A percentile compares a stretch with the other conserved stretches of the same genome.
Conservation (phyloP, 805 yeast species). For the Candida orba region DNA sequence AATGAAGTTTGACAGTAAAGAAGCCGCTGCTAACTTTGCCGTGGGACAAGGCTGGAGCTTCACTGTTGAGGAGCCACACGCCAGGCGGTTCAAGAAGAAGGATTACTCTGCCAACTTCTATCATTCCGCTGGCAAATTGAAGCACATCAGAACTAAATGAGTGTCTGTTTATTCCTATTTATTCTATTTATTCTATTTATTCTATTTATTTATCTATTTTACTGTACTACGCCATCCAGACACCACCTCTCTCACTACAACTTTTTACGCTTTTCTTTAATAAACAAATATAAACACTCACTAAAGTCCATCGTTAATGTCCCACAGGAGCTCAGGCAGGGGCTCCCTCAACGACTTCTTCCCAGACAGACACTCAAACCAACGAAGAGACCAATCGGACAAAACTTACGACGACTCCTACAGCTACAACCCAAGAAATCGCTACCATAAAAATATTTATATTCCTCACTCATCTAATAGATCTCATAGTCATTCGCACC, state of each 20-base stretch:
- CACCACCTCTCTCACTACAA: neutral
- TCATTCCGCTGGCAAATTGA: conserved; percentile 64
- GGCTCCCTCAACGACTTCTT: conserved; percentile 1
- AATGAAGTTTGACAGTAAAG: conserved; percentile 66
- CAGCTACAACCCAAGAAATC: neutral
- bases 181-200: neutral
- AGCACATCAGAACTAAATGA: conserved; percentile 75
- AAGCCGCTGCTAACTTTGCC: conserved; percentile 73
- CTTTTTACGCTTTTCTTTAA: too few species aligned
- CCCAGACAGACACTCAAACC: conserved; percentile 1
- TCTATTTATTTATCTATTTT: neutral
- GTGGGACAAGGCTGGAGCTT: conserved; percentile 82
- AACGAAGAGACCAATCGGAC: neutral
- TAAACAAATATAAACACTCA: too few species aligned
- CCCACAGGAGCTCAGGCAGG: neutral
- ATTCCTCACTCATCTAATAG: too few species aligned
- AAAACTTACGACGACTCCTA: neutral
- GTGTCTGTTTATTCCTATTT: conserved; percentile 8
- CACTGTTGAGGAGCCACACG: conserved; percentile 75
- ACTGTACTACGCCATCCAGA: neutral
- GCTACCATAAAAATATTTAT: neutral
- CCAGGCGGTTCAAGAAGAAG: conserved; percentile 66
- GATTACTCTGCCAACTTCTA: conserved; percentile 66
- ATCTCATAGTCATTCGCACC: too few species aligned
- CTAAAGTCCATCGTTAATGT: too few species aligned